Percentiles rank a stretch among this genome's conserved stretches.
Conservation (phyloP, 2,329 filamentous ascomycete species). For the Sarocladiaceae sp. region DNA sequence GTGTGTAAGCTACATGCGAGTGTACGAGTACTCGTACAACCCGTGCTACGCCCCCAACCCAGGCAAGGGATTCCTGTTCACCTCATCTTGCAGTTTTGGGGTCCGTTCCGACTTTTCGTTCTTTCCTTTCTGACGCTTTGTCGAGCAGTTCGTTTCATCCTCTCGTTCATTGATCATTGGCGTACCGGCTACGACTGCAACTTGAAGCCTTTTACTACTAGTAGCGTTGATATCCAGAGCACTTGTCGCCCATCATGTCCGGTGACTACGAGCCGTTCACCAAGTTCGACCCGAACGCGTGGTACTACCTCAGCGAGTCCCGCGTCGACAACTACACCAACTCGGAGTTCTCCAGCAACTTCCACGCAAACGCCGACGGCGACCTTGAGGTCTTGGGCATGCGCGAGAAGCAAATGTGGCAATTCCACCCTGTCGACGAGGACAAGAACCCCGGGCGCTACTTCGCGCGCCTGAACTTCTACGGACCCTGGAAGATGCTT, state of each 20-base stretch:
- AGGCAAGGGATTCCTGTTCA: too few species aligned
- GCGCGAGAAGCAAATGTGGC: conserved; percentile 17
- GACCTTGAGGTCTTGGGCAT: conserved; percentile 17
- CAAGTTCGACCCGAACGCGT: conserved; percentile 26
- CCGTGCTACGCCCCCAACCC: too few species aligned
- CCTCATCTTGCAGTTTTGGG: too few species aligned
- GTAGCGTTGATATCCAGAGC: too few species aligned
- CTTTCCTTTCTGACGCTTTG: too few species aligned
- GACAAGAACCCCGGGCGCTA: conserved; percentile 21
- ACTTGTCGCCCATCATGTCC: conserved; percentile 6
- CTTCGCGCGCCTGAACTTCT: conserved; percentile 22
- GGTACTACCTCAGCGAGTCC: conserved; percentile 28
- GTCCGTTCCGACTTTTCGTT: too few species aligned
- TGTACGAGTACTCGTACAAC: too few species aligned
- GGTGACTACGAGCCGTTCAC: conserved; percentile 16
- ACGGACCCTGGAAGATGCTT: conserved; percentile 23
- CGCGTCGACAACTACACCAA: conserved; percentile 24
- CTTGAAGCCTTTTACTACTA: too few species aligned
- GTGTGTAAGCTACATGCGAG: too few species aligned
- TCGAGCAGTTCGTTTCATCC: too few species aligned
- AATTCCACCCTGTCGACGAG: conserved; percentile 21
- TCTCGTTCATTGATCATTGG: too few species aligned
- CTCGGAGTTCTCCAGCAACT: conserved; percentile 14
- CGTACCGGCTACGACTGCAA: too few species aligned
- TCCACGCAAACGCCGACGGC: conserved; percentile 10